Evolutionary conservation across 306 rosid genomes (phyloP), one percentile per base, ranked within the genome.

Genomic region (Dryas alaskensis): DNA sequence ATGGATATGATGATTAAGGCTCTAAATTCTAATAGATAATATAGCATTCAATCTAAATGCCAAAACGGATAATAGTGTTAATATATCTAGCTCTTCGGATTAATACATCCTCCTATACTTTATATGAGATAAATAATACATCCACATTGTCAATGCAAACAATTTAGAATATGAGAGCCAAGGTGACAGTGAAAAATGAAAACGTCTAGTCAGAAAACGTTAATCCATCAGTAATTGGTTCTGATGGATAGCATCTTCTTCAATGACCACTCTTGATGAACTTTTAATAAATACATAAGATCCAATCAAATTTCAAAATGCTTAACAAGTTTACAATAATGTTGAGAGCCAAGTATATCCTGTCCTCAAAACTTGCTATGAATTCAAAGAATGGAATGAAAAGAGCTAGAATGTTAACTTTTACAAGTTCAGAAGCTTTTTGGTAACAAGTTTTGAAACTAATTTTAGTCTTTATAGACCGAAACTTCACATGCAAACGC

Each of bases 371-470:
- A 40, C 12, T 22, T 47, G 17, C n/a, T 3, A 44, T 65, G 39
- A 44, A 14, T 46, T 44, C 49, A 22, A 54, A 1, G 60, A 65
- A 13, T 45, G 14, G 60, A 78, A 72, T 47, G 62, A 66, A 42
- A 49, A 73, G 69, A 78, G 75, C 39, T 68, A 60, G 68, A 67
- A 46, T 11, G 48, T 22, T 13, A 46, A 43, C 3, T 53, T 5
- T 57, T 39, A 25, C 17, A 37, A 68, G 58, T 31, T 50, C 60
- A 31, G 4, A 50, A 14, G 4, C 25, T 67, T 14, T 5, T 48
- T 48, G 16, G 47, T 40, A 27, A 48, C 53, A 13, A 31, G 48
- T 50, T 39, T 40, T 68, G 6, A 60, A 50, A 68, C 16, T 50
- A 9, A 50, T 3, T 37, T 9, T 31, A 67, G 72, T 25, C 45